Evolutionary conservation across 2,329 filamentous ascomycete species (phyloP).

Genomic region (Arthrobotrys sinensis): DNA sequence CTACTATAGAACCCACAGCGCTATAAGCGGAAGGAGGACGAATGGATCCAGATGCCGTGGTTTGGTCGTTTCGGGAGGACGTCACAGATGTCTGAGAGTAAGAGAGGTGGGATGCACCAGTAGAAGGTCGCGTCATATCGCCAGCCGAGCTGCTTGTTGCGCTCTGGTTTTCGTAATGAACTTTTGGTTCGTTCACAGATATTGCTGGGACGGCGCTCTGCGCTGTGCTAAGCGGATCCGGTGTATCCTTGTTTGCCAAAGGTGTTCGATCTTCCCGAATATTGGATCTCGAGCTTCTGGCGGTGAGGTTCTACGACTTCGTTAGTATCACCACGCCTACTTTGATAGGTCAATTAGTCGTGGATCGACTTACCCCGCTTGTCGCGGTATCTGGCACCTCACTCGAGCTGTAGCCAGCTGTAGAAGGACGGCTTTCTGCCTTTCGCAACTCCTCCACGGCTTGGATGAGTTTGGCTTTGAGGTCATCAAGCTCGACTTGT

Average conservation of each 20-base stretch:
- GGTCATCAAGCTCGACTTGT: conserved; percentile 30
- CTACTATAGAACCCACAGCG: conserved; percentile 24
- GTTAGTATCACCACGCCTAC: neutral
- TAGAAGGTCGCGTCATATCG: conserved; percentile 50
- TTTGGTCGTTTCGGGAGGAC: conserved; percentile 33
- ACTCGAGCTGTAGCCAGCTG: conserved; percentile 31
- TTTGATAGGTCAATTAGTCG: neutral
- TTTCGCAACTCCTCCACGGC: conserved; percentile 51
- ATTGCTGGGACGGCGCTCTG: conserved; percentile 23
- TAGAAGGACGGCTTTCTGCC: conserved; percentile 51
- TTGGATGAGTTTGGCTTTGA: conserved; percentile 31
- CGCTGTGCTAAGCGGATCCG: conserved; percentile 20
- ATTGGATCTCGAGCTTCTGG: conserved; percentile 21
- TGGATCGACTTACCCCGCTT: conserved; percentile 27
- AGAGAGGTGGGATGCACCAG: conserved; percentile 44
- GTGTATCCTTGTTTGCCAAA: conserved; percentile 19
- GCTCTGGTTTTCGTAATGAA: conserved; percentile 37
- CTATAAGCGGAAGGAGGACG: conserved; percentile 52
- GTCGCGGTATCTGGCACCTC: conserved; percentile 35
- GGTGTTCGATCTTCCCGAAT: conserved; percentile 39
- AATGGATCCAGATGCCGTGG: conserved; percentile 38
- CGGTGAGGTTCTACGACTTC: conserved; percentile 6
- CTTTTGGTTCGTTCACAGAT: conserved; percentile 24
- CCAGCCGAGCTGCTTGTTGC: conserved; percentile 39
- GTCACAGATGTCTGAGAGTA: conserved; percentile 50